These are phyloP conservation scores for Nasturtium officinale DNA, from an alignment of 345 rosid species.

Conservation along the genomic window DNA sequence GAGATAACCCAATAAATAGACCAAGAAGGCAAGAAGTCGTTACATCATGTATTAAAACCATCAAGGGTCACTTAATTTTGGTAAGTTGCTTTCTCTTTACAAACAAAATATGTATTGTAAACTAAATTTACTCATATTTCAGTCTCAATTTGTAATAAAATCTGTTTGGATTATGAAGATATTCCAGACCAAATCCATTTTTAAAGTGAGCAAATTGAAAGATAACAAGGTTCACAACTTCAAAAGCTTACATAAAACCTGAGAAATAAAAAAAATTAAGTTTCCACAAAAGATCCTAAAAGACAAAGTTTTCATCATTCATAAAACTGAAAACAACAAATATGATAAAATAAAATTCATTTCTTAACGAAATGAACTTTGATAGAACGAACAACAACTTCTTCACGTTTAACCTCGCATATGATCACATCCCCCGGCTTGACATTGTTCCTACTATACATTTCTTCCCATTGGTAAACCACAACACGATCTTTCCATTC, in stretches of 20 bases:
- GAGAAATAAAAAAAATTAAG: not conserved
- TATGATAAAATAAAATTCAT: not conserved
- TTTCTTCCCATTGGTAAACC: conserved; percentile 15
- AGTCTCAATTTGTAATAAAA: not conserved
- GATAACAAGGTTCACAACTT: not conserved
- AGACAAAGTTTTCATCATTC: not conserved
- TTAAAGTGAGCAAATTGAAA: not conserved
- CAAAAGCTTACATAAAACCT: not conserved
- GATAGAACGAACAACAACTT: conserved; percentile 14
- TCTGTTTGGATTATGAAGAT: not conserved
- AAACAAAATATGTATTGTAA: not conserved
- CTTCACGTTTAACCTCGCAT: conserved; percentile 33
- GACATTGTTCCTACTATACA: conserved; percentile 15
- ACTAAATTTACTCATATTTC: not conserved
- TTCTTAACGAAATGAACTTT: conserved; percentile 28
- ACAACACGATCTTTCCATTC: conserved; percentile 27
- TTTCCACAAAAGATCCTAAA: not conserved
- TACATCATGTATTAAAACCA: not conserved
- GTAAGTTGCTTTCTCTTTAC: not conserved
- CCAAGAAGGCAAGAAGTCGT: not conserved
- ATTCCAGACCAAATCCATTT: not conserved
- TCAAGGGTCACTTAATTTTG: not conserved
- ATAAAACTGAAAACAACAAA: not conserved
- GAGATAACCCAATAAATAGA: not conserved
- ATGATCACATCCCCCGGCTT: not conserved